A percentile compares a stretch with the other conserved stretches of the same genome.
Conservation (phyloP, 169 alveolate genomes). For the Plasmodium vivax region DNA sequence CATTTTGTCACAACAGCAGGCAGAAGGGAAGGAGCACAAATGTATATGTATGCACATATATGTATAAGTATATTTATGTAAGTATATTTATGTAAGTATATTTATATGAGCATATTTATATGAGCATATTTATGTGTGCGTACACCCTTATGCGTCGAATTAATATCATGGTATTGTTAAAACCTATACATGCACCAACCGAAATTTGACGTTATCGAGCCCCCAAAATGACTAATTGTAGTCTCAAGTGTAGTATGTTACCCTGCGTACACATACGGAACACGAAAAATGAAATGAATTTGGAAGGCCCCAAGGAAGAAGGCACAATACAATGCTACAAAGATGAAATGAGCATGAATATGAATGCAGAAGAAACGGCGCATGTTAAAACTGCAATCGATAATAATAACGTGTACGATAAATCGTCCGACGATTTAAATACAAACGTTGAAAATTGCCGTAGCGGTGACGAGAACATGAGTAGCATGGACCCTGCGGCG, state of each 20-base stretch:
- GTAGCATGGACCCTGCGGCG: background rate
- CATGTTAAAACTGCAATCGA: slow-evolving; percentile 15
- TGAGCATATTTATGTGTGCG: background rate
- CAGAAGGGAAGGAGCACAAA: background rate
- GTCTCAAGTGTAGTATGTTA: slow-evolving; percentile 68
- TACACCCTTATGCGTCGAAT: background rate
- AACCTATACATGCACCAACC: background rate
- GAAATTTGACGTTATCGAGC: slow-evolving; percentile 23
- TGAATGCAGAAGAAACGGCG: background rate
- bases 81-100: too few species aligned
- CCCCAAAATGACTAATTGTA: slow-evolving; percentile 55
- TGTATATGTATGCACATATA: too few species aligned
- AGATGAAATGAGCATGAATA: background rate
- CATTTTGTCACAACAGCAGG: background rate
- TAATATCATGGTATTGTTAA: slow-evolving; percentile 48
- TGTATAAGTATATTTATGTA: too few species aligned
- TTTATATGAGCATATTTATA: too few species aligned
- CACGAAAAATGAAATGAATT: slow-evolving; percentile 12
- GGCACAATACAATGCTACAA: background rate
- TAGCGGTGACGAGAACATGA: background rate
- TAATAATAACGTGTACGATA: slow-evolving; percentile 6
- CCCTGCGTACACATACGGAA: slow-evolving; percentile 66
- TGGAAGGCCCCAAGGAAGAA: slow-evolving; percentile 38
- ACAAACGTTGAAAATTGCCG: background rate
- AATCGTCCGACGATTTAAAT: slow-evolving; percentile 9